Evolutionary conservation across 2,329 filamentous ascomycete genomes (phyloP).

Genomic region (Ascochyta lentis): DNA sequence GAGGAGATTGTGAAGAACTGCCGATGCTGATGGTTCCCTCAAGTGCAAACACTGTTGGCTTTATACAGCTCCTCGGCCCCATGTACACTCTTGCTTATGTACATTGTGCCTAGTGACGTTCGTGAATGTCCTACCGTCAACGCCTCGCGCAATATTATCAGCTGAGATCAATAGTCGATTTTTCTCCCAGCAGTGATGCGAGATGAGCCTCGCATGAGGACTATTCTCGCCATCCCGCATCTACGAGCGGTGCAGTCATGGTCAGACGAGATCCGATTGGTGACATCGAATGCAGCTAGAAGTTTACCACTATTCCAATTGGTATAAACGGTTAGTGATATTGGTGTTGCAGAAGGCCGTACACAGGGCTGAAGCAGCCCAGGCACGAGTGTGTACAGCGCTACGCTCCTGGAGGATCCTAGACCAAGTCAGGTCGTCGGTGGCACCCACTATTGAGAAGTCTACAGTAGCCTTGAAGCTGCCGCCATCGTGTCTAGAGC

Average conservation of each 20-base stretch:
- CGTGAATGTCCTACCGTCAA: constrained; percentile 3
- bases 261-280: neutral
- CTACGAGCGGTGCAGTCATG: neutral
- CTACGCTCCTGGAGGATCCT: neutral
- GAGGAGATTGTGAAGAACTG: neutral
- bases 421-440: neutral
- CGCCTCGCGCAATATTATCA: constrained; percentile 7
- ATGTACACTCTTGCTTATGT: neutral
- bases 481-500: neutral
- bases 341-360: neutral
- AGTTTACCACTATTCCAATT: neutral
- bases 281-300: neutral
- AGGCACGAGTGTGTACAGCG: neutral
- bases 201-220: neutral
- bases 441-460: neutral
- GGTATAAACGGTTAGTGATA: neutral
- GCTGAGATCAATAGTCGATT: constrained; percentile 20
- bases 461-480: neutral
- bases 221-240: neutral
- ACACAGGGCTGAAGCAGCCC: constrained; percentile 4
- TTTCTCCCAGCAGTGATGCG: neutral
- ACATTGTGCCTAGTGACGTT: constrained; percentile 1
- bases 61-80: neutral
- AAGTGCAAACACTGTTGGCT: neutral
- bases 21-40: neutral